Base-by-base conservation (phyloP, 108 stramenopile genomes). In the Conticribra guillardii region DNA sequence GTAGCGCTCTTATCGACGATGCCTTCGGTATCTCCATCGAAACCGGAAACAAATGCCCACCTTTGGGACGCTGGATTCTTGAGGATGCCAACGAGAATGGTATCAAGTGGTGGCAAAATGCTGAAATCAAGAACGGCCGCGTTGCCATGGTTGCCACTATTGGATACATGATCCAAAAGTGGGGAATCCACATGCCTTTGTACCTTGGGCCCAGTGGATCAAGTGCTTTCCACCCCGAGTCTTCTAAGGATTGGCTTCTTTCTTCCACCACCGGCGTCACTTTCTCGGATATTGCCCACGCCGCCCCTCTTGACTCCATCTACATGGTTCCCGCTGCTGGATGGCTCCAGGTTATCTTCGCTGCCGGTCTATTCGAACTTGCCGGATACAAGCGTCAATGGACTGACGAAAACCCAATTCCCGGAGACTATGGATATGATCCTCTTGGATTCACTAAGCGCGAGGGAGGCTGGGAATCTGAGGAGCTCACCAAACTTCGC, bases 371-470 rank as follows among this genome's bases (percentile, higher is more conserved):
- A 73, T 87, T 88, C 59, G 87, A 90, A 69, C 82, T 67, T 53
- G 73, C 82, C 69, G 87, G 83, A 28, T 87, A 82, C 82, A 74
- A 86, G 53, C 81, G 87, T 41, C 87, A 88, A 64, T 87, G 84
- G 84, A 63, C 53, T 33, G 73, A 86, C 37, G 82, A 73, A 52
- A 69, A 73, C 26, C 73, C 63, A 31, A 74, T 90, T 60, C 89
- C 89, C 18, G 87, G 87, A 66, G 79, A 87, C 70, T 90, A 83
- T 54, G 89, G 87, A 60, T 90, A 88, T 67, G 89, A 90, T 74
- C 89, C 89, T 60, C 87, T 90, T 69, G 89, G 89, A 33, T 87
- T 87, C 84, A 87, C 89, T 58, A 87, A 90, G 76, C 72, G 82
- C 54, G 78, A 78, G 22, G 87, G 83, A 49, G 85, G 83, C 17